Percentiles rank a stretch among this genome's conserved stretches.
Conservation (phyloP, 73 alveolate species). For the Effrenium voratum region DNA sequence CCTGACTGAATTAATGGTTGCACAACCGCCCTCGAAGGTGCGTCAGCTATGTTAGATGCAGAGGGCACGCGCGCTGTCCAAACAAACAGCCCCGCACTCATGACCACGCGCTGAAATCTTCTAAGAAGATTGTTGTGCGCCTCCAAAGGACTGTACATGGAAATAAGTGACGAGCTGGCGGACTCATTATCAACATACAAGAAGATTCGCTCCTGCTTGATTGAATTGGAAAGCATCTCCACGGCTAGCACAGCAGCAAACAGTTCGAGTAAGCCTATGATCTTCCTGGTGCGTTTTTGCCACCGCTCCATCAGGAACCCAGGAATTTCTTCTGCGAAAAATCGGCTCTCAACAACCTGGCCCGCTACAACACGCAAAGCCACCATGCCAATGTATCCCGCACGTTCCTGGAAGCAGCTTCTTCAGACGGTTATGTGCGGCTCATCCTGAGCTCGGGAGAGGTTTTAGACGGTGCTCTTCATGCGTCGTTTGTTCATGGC, state of each 20-base stretch:
- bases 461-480: not conserved
- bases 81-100: not conserved
- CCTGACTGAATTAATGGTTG: not conserved
- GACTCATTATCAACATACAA: not conserved
- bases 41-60: not conserved
- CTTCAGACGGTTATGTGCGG: not conserved
- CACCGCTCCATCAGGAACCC: not conserved
- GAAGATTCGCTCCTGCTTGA: not conserved
- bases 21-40: not conserved
- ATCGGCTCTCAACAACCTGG: not conserved
- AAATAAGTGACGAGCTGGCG: not conserved
- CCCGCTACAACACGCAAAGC: not conserved
- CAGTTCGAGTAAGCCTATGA: not conserved
- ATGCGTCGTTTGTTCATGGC: not conserved
- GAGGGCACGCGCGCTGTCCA: constrained; percentile 20
- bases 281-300: not conserved
- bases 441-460: not conserved
- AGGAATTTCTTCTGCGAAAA: not conserved
- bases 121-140: not conserved
- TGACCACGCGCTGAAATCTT: not conserved
- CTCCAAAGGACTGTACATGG: not conserved
- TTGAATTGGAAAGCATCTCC: not conserved
- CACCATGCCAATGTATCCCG: not conserved
- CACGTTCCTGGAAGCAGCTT: not conserved
- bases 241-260: not conserved